Evolutionary conservation across 331 rosid genomes (phyloP).

Genomic region (Erythrophleum ivorense): DNA sequence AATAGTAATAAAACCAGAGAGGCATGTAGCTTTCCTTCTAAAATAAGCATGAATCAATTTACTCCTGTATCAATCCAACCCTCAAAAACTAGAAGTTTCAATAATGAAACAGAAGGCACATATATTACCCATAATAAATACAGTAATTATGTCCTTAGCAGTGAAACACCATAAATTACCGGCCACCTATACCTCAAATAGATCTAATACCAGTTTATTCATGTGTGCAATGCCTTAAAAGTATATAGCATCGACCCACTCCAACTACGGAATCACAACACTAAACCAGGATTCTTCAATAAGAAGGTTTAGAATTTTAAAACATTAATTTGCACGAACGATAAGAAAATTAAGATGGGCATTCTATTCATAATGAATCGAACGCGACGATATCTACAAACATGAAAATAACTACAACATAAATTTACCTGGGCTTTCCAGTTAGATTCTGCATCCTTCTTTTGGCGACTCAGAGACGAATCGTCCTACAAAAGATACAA

Average conservation of each 20-base stretch:
- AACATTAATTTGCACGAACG: background rate
- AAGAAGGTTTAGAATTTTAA: no score
- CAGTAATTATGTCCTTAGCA: background rate
- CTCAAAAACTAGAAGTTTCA: no score
- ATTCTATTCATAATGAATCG: background rate
- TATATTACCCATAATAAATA: no score
- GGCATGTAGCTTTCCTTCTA: background rate
- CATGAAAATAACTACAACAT: background rate
- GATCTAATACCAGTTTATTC: background rate
- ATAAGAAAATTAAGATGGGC: background rate
- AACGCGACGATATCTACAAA: background rate
- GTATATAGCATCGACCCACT: background rate
- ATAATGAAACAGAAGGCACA: background rate
- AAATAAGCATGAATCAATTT: background rate
- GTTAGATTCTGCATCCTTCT: slow-evolving; percentile 87
- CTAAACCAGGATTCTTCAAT: background rate
- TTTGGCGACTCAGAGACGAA: slow-evolving; percentile 82
- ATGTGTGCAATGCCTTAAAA: background rate
- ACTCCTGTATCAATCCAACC: background rate
- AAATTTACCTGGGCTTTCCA: slow-evolving; percentile 87
- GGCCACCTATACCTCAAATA: background rate
- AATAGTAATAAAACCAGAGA: background rate
- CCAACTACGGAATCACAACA: background rate
- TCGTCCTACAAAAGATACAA: slow-evolving; percentile 55
- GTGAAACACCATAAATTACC: background rate